phyloP scores from a whole-genome alignment of 1,284 basidiomycete species.

The Leccinum subfulvum region DNA sequence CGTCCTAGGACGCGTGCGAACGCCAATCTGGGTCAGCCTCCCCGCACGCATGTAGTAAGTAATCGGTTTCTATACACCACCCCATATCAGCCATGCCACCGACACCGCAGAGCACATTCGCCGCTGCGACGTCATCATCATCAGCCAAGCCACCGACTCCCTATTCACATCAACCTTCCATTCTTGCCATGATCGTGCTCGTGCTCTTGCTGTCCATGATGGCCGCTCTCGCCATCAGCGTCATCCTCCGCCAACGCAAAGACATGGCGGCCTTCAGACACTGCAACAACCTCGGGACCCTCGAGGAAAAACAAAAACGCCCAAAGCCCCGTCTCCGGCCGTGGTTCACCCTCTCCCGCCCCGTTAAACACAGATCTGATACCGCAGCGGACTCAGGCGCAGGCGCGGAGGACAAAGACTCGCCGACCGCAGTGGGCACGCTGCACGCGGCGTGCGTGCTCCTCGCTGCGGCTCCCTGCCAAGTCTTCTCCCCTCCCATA shows the following conservation, averaged over 20 bases:
- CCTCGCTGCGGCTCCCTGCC: slow-evolving; percentile 27
- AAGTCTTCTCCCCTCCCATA: slow-evolving; percentile 22
- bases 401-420: neutral
- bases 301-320: neutral
- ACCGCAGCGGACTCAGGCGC: neutral
- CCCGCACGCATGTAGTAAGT: neutral
- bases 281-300: neutral
- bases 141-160: neutral
- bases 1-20: neutral
- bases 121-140: neutral
- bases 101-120: slow-evolving; percentile 4
- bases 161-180: slow-evolving; percentile 12
- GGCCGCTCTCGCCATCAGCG: slow-evolving; percentile 18
- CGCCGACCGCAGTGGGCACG: slow-evolving; percentile 21
- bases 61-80: slow-evolving; percentile 18
- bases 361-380: neutral
- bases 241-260: slow-evolving; percentile 23
- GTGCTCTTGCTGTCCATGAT: slow-evolving; percentile 19
- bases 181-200: slow-evolving; percentile 26
- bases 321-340: neutral
- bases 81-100: slow-evolving; percentile 1
- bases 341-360: neutral
- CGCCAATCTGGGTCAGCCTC: neutral
- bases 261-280: neutral
- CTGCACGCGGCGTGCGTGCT: slow-evolving; percentile 24